phyloP scores from a whole-genome alignment of 192 early-diverging fungal species.

The Tieghemiomyces parasiticus region DNA sequence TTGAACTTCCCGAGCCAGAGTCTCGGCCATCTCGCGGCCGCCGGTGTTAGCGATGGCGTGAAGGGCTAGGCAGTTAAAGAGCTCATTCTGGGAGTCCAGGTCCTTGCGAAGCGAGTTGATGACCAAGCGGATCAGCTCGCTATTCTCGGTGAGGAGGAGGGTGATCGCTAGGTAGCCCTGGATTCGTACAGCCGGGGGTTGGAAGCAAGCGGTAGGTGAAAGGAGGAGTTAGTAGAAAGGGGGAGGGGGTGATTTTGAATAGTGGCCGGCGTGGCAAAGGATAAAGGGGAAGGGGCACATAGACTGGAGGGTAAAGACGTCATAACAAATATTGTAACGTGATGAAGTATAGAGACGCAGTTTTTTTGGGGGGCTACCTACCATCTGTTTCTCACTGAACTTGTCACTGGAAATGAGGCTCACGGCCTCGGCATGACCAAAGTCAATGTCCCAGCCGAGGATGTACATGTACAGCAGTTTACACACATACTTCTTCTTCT shows the following conservation, averaged over 20 bases:
- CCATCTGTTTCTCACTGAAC: slow-evolving; percentile 98
- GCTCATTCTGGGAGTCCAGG: slow-evolving; percentile 59
- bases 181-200: too few relatives aligned
- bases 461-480: slow-evolving; percentile 99
- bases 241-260: too few relatives aligned
- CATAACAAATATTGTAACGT: too few relatives aligned
- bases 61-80: slow-evolving; percentile 83
- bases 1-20: slow-evolving; percentile 68
- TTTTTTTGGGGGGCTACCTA: too few relatives aligned
- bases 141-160: slow-evolving; percentile 76
- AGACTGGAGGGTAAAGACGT: too few relatives aligned
- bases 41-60: slow-evolving; percentile 97
- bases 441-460: slow-evolving; percentile 95
- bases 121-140: slow-evolving; percentile 67
- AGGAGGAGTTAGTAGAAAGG: too few relatives aligned
- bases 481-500: slow-evolving; percentile 99
- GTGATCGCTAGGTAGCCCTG: slow-evolving; percentile 95
- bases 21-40: slow-evolving; percentile 81
- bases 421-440: slow-evolving; percentile 95
- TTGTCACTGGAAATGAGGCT: slow-evolving; percentile 77
- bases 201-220: too few relatives aligned
- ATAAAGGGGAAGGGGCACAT: too few relatives aligned
- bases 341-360: too few relatives aligned
- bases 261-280: too few relatives aligned
- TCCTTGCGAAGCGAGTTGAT: slow-evolving; percentile 82